Evolutionary conservation across 805 yeast genomes (phyloP).

Genomic region (Hanseniaspora occidentalis): DNA sequence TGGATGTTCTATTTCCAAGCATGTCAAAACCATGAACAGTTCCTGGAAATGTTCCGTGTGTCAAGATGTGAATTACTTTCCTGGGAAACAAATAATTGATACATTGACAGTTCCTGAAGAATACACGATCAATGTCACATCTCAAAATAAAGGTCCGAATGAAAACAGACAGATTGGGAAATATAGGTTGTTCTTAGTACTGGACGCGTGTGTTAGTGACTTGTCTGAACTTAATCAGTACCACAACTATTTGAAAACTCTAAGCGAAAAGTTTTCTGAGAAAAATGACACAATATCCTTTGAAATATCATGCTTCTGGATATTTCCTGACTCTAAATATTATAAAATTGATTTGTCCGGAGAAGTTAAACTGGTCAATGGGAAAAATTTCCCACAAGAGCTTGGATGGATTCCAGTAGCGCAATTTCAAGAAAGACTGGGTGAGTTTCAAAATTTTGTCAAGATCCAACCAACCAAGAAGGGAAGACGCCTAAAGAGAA

Average conservation of each 20-base stretch:
- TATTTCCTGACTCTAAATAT: neutral
- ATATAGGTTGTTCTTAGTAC: neutral
- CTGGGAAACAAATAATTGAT: neutral
- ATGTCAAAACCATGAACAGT: neutral
- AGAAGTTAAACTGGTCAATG: neutral
- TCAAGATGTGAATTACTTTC: slow-evolving; percentile 3
- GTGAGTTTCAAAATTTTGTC: no score
- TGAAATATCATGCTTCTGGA: neutral
- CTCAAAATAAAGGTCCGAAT: neutral
- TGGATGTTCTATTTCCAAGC: neutral
- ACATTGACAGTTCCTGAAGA: neutral
- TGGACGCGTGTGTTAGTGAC: slow-evolving; percentile 5
- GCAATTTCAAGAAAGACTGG: neutral
- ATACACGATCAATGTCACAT: neutral
- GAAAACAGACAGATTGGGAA: neutral
- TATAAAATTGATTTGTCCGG: neutral
- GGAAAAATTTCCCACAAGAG: neutral
- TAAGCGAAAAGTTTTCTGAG: neutral
- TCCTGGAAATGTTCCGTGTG: slow-evolving; percentile 7
- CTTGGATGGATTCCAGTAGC: neutral
- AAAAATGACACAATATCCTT: neutral
- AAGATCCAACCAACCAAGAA: neutral
- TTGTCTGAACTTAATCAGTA: neutral
- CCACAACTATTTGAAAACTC: neutral
- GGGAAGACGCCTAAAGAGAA: slow-evolving; percentile 5